A percentile compares a stretch with the other conserved stretches of the same genome.
Evolutionary conservation across 371 early-diverging fungal species (phyloP).

Genomic region (Thermomucor indicae-seudaticae): DNA sequence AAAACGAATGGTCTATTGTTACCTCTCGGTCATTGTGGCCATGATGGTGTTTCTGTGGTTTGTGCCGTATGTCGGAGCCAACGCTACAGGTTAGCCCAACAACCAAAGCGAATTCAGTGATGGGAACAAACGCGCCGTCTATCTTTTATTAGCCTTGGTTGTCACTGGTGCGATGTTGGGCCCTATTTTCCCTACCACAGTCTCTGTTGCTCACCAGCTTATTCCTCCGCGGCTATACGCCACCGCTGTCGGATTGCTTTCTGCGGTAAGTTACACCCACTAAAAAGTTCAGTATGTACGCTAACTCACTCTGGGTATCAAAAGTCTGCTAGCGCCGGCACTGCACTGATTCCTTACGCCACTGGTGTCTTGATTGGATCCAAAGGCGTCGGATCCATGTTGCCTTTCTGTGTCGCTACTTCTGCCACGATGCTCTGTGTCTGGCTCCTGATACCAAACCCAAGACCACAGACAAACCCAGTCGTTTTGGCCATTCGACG

Average conservation of each 20-base stretch:
- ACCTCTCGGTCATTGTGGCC: constrained; percentile 10
- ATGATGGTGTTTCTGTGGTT: constrained; percentile 17
- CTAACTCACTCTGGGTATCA: background rate
- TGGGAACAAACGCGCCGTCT: too few species aligned
- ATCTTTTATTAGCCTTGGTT: constrained; percentile 17
- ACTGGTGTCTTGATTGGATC: constrained; percentile 17
- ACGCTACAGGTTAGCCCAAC: constrained; percentile 16
- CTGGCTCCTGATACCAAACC: constrained; percentile 21
- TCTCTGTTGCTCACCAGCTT: constrained; percentile 15
- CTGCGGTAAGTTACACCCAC: constrained; percentile 10
- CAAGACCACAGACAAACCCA: too few species aligned
- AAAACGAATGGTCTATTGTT: constrained; percentile 21
- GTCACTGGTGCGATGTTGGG: constrained; percentile 19
- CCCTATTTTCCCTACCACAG: constrained; percentile 24
- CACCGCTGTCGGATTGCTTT: constrained; percentile 17
- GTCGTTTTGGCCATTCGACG: too few species aligned
- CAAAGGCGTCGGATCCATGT: constrained; percentile 15
- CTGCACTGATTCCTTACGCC: constrained; percentile 22
- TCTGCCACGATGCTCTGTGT: constrained; percentile 7
- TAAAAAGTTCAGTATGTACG: background rate
- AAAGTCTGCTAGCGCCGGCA: constrained; percentile 17
- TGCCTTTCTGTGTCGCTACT: constrained; percentile 21
- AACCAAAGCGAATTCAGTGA: too few species aligned
- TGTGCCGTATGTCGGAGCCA: constrained; percentile 12
- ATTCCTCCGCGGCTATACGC: constrained; percentile 15